Percentiles rank a stretch among this genome's conserved stretches.
phyloP scores from a whole-genome alignment of 2,329 filamentous ascomycete genomes.

The Chaetomium sp. region DNA sequence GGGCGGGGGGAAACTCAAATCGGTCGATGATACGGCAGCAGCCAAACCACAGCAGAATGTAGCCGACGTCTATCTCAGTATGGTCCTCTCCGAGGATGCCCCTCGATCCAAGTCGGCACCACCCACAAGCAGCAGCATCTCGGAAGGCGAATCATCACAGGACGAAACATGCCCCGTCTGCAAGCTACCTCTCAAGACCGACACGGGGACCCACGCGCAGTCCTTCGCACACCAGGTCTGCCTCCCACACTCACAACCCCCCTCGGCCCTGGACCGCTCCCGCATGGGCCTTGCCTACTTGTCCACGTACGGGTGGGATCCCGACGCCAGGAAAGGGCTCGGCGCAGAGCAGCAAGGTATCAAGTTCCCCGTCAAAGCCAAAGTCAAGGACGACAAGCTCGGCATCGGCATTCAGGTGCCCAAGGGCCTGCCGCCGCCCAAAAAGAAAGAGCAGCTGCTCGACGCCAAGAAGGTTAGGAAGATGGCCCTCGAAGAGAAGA shows the following conservation, averaged over 20 bases:
- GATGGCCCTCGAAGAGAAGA: conserved; percentile 62
- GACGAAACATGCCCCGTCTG: conserved; percentile 58
- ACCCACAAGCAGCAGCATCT: conserved; percentile 18
- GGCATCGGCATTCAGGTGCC: conserved; percentile 65
- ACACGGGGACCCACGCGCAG: conserved; percentile 51
- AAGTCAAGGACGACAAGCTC: conserved; percentile 71
- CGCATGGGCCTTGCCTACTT: conserved; percentile 71
- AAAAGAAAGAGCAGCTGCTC: conserved; percentile 52
- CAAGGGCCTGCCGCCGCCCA: conserved; percentile 45
- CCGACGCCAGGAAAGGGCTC: conserved; percentile 70
- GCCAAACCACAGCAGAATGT: conserved; percentile 40
- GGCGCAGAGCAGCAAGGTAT: conserved; percentile 73
- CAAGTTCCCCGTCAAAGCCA: conserved; percentile 72
- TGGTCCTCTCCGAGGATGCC: conserved; percentile 58
- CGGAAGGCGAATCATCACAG: not conserved
- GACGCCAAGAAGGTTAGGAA: conserved; percentile 72
- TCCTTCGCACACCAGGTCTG: conserved; percentile 73
- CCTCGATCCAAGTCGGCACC: conserved; percentile 24
- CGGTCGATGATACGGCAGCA: conserved; percentile 27
- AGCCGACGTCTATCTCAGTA: conserved; percentile 65
- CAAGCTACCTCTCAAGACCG: conserved; percentile 53
- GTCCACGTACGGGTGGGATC: conserved; percentile 71
- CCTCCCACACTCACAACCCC: conserved; percentile 69
- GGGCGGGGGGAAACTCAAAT: conserved; percentile 20
- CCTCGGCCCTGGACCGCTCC: conserved; percentile 69